Conservation (phyloP, 2,329 filamentous ascomycete species). For the Sclerotinia subarctica region DNA sequence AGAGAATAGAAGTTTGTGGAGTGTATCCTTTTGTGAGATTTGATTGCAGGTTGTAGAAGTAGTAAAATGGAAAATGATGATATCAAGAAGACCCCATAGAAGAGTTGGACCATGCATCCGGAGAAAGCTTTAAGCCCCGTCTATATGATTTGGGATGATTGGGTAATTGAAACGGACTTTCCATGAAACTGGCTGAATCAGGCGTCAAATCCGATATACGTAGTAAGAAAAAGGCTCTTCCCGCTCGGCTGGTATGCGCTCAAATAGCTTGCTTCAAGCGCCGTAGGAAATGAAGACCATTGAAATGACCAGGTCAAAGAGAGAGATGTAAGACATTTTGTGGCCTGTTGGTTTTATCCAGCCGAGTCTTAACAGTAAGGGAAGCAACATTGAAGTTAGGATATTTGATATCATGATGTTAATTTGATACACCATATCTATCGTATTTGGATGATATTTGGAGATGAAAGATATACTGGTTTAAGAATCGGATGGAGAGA, state of each 20-base stretch:
- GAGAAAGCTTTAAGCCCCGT: background rate
- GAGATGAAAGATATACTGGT: background rate
- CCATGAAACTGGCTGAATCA: no score
- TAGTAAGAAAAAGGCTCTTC: background rate
- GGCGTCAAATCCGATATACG: background rate
- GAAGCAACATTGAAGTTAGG: no score
- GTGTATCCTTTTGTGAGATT: background rate
- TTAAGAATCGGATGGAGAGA: background rate
- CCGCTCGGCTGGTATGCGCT: conserved; percentile 9
- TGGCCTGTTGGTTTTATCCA: background rate
- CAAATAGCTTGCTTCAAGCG: background rate
- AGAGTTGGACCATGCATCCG: background rate
- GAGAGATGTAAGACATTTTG: background rate
- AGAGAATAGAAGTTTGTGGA: no score
- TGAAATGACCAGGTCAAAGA: background rate
- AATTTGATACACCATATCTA: no score
- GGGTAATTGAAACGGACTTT: background rate
- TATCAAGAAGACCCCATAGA: background rate
- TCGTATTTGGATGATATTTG: background rate
- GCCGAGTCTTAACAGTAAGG: no score
- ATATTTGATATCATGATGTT: no score
- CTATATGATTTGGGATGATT: background rate
- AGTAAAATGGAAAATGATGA: background rate
- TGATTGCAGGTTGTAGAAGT: background rate
- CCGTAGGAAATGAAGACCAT: background rate